Percentiles rank a stretch among this genome's conserved stretches.
phyloP scores from a whole-genome alignment of 768 basidiomycete species.

The Leccinum subtestaceum region DNA sequence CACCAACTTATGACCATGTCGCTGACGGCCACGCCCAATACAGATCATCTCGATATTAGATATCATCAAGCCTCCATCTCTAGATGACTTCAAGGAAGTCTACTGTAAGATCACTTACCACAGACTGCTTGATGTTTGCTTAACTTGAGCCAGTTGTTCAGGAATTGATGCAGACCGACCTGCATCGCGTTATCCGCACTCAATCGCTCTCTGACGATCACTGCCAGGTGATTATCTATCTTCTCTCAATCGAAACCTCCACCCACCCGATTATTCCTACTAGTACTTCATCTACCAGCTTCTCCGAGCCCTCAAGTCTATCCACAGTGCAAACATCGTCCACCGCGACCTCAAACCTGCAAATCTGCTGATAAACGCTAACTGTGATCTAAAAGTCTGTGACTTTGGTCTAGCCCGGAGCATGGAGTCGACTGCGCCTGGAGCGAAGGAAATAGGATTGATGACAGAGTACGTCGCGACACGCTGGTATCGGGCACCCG shows the following conservation, averaged over 20 bases:
- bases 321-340: constrained; percentile 82
- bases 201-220: constrained; percentile 91
- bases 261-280: constrained; percentile 11
- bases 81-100: constrained; percentile 82
- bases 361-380: constrained; percentile 84
- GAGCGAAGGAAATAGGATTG: constrained; percentile 60
- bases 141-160: constrained; percentile 56
- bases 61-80: constrained; percentile 75
- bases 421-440: constrained; percentile 49
- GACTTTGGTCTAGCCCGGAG: constrained; percentile 84
- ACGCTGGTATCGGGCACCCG: constrained; percentile 90
- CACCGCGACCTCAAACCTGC: constrained; percentile 83
- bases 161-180: constrained; percentile 87
- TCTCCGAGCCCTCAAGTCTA: constrained; percentile 82
- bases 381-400: constrained; percentile 86
- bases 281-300: constrained; percentile 85
- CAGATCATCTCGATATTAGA: constrained; percentile 93
- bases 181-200: constrained; percentile 89
- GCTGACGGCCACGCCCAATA: constrained; percentile 2
- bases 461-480: constrained; percentile 91
- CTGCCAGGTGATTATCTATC: constrained; percentile 52
- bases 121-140: background rate
- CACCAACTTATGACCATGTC: background rate
- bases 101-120: constrained; percentile 52
- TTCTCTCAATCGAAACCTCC: background rate